phyloP scores from a whole-genome alignment of 768 basidiomycete genomes.

The Termitomyces sp. region DNA sequence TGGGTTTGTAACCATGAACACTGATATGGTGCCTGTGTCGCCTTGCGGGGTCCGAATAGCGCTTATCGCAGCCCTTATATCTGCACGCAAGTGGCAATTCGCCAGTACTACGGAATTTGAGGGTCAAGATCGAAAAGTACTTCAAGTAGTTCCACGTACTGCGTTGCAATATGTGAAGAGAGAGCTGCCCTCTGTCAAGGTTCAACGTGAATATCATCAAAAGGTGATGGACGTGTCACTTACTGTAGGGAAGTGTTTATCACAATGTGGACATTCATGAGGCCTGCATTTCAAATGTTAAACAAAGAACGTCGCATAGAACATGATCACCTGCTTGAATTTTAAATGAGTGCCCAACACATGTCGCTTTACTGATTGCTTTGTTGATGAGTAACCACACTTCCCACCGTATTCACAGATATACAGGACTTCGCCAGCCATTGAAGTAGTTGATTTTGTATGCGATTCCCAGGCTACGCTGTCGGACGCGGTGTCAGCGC shows the following conservation, averaged over 20 bases:
- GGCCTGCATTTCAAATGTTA: conserved; percentile 1
- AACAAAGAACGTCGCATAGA: not conserved
- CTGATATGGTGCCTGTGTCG: conserved; percentile 55
- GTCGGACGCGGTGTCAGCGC: not conserved
- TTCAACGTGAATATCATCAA: no score
- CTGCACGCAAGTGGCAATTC: conserved; percentile 49
- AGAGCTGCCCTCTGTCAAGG: conserved; percentile 5
- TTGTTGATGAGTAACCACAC: conserved; percentile 32
- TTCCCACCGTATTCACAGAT: conserved; percentile 24
- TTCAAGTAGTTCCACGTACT: conserved; percentile 1
- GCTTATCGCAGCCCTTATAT: conserved; percentile 37
- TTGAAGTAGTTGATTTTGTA: conserved; percentile 12
- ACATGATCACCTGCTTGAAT: conserved; percentile 42
- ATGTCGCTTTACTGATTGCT: conserved; percentile 66
- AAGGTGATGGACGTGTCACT: not conserved
- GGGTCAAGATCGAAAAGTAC: not conserved
- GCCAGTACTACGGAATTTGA: conserved; percentile 41
- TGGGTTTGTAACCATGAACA: conserved; percentile 45
- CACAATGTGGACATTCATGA: conserved; percentile 4
- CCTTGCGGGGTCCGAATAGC: conserved; percentile 62
- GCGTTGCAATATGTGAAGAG: conserved; percentile 7
- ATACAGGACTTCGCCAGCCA: conserved; percentile 16
- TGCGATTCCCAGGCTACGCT: conserved; percentile 17
- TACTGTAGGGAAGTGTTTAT: conserved; percentile 5
- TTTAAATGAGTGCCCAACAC: conserved; percentile 58